Conservation (phyloP, 257 asterid genomes). For the Henckelia pumila region DNA sequence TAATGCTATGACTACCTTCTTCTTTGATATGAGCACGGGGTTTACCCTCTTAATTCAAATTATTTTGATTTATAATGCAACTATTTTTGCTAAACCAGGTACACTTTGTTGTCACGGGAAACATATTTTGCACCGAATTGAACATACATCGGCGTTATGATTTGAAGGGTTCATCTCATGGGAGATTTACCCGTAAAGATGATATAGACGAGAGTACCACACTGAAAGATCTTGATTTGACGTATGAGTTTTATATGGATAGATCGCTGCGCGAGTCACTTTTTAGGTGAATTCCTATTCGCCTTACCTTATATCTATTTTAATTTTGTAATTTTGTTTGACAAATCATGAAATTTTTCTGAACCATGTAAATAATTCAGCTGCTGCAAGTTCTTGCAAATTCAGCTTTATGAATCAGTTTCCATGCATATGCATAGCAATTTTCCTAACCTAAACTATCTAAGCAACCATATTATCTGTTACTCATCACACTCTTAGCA, state of each 20-base stretch:
- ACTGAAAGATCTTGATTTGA: conserved; percentile 89
- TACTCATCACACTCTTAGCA: too few species aligned
- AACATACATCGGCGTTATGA: conserved; percentile 92
- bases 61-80: conserved; percentile 8
- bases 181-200: conserved; percentile 83
- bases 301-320: background rate
- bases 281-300: conserved; percentile 49
- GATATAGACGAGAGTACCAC: conserved; percentile 74
- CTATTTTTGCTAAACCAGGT: conserved; percentile 50
- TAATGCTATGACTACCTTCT: conserved; percentile 18
- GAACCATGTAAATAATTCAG: background rate
- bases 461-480: background rate
- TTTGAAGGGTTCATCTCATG: conserved; percentile 90
- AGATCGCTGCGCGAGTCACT: conserved; percentile 70
- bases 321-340: conserved; percentile 9
- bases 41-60: background rate
- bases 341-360: conserved; percentile 13
- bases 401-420: background rate
- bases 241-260: conserved; percentile 91
- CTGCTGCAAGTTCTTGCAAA: background rate
- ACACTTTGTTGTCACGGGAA: conserved; percentile 97
- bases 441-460: background rate
- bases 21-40: background rate
- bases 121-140: conserved; percentile 93
- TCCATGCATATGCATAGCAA: background rate